These are phyloP conservation scores for Candida glucosophila DNA, from an alignment of 1,139 yeast genomes.

Conservation along the genomic window DNA sequence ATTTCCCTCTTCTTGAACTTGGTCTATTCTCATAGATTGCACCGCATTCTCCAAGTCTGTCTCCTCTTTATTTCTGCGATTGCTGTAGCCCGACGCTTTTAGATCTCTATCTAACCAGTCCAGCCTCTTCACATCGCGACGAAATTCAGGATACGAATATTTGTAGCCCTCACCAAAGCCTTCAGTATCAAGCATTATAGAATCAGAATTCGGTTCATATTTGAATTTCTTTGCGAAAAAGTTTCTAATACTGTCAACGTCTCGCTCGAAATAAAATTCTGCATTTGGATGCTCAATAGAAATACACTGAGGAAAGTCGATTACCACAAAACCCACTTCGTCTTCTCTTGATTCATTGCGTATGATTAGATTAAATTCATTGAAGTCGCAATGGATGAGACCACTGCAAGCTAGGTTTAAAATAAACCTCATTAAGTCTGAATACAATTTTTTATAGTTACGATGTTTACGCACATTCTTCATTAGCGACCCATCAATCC, in stretches of 20 bases:
- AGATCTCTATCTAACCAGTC: slow-evolving; percentile 73
- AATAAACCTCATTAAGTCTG: slow-evolving; percentile 78
- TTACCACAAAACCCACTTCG: slow-evolving; percentile 54
- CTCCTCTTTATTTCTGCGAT: slow-evolving; percentile 48
- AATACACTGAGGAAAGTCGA: slow-evolving; percentile 97
- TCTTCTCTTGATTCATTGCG: slow-evolving; percentile 46
- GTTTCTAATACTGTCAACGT: slow-evolving; percentile 78
- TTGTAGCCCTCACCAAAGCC: slow-evolving; percentile 76
- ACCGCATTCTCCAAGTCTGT: slow-evolving; percentile 74
- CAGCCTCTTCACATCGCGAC: slow-evolving; percentile 61
- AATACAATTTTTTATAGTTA: slow-evolving; percentile 63
- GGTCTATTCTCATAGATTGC: slow-evolving; percentile 45
- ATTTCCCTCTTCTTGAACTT: no score
- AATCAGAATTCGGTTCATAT: slow-evolving; percentile 57
- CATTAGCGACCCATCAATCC: slow-evolving; percentile 86
- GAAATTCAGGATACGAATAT: slow-evolving; percentile 73
- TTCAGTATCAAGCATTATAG: slow-evolving; percentile 63
- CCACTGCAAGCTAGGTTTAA: slow-evolving; percentile 83
- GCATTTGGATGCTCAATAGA: slow-evolving; percentile 90
- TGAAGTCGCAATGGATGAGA: slow-evolving; percentile 92
- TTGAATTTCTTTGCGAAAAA: slow-evolving; percentile 75
- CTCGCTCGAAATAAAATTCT: slow-evolving; percentile 77
- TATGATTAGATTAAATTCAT: slow-evolving; percentile 91
- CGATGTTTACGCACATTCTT: slow-evolving; percentile 65
- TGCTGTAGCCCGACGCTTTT: slow-evolving; percentile 85